Percentiles rank a stretch among this genome's conserved stretches.
Conservation (phyloP, 192 early-diverging fungal species). For the Backusella mclennaniae region DNA sequence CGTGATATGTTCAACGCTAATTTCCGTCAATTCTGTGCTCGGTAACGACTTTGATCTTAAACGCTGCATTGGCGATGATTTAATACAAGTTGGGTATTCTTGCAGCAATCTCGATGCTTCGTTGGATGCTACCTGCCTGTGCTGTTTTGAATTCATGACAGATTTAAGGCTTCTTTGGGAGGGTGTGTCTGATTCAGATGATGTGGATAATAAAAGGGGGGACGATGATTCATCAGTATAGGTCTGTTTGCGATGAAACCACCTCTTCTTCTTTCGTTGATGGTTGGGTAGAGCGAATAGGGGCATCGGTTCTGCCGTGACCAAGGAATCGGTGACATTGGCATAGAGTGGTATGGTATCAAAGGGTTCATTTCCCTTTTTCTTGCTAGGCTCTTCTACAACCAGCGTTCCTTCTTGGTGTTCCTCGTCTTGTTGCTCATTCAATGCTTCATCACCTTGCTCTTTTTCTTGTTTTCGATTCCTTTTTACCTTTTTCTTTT, state of each 20-base stretch:
- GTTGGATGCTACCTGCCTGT: neutral
- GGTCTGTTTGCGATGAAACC: neutral
- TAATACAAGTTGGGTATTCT: neutral
- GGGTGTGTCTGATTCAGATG: neutral
- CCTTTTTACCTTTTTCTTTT: neutral
- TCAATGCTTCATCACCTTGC: neutral
- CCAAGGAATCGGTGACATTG: neutral
- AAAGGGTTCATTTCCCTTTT: neutral
- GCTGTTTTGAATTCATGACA: neutral
- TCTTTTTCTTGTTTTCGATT: neutral
- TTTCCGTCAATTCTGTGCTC: neutral
- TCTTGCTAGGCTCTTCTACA: neutral
- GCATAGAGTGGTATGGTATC: neutral
- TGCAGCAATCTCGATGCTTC: neutral
- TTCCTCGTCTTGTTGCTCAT: neutral
- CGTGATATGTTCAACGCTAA: neutral
- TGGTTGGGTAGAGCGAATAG: neutral
- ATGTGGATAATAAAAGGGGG: neutral
- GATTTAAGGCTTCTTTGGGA: slow-evolving; percentile 2
- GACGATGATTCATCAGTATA: neutral
- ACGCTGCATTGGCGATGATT: neutral
- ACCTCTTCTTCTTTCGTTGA: neutral
- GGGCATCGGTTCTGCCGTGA: neutral
- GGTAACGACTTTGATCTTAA: slow-evolving; percentile 10
- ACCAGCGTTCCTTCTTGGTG: neutral